These are phyloP conservation scores for Scheffersomyces parashehatae DNA, from an alignment of 1,139 yeast genomes.

Conservation along the genomic window DNA sequence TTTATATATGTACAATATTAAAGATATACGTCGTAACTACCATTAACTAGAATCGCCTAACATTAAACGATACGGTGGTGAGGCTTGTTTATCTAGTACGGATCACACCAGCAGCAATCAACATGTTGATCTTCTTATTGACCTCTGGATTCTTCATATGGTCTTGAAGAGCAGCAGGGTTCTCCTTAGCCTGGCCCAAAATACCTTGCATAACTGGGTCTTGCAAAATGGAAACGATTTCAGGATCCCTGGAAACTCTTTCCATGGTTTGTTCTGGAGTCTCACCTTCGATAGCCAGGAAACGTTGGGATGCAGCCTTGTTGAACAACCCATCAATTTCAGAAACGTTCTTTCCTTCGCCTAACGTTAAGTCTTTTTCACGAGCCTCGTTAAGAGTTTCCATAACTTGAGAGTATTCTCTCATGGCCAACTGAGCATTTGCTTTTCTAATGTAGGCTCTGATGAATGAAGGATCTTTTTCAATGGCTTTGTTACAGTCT, in stretches of 20 bases:
- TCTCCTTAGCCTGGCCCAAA: constrained; percentile 88
- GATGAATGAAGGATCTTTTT: constrained; percentile 81
- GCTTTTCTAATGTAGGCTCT: constrained; percentile 98
- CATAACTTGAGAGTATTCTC: constrained; percentile 78
- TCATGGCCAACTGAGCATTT: constrained; percentile 87
- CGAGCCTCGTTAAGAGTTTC: constrained; percentile 83
- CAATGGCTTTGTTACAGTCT: constrained; percentile 90
- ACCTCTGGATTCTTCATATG: constrained; percentile 98
- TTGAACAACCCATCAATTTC: constrained; percentile 84
- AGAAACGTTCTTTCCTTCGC: constrained; percentile 53
- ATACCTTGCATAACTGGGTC: constrained; percentile 98
- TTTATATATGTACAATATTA: constrained; percentile 7
- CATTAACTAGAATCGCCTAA: background rate
- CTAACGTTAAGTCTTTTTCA: constrained; percentile 63
- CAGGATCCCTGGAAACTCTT: constrained; percentile 91
- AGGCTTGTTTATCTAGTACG: constrained; percentile 66
- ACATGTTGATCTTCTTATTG: constrained; percentile 80
- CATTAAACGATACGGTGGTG: background rate
- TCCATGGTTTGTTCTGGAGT: constrained; percentile 94
- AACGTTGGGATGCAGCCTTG: constrained; percentile 79
- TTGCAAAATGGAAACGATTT: constrained; percentile 83
- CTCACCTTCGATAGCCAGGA: constrained; percentile 82
- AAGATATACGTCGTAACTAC: background rate
- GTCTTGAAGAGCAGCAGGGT: constrained; percentile 96
- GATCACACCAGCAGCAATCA: constrained; percentile 96